Evolutionary conservation across 2,329 filamentous ascomycete genomes (phyloP), one percentile per base, ranked within the genome.

Genomic region (Colletotrichum gigasporum): DNA sequence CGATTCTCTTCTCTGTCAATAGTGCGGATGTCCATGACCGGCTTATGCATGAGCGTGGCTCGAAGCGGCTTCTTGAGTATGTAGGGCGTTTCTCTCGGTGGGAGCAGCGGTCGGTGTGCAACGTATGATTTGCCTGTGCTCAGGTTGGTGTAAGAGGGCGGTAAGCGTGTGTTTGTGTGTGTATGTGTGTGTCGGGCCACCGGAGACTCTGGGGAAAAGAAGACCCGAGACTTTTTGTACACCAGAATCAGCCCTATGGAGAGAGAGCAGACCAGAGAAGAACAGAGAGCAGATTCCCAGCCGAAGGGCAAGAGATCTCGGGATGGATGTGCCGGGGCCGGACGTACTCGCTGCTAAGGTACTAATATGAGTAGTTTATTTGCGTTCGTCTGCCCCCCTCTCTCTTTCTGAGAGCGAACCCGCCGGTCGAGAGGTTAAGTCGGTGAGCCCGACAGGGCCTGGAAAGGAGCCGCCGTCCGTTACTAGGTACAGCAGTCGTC

Each of bases 1-100:
- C 79, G 75, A 72, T 87, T 87, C 48, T 86, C 83, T 39, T 71
- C 75, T 6, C 75, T 74, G 51, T 82, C 75, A 30, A 85, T 69
- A 24, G 71, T 58, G 24, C 50, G 59, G 28, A 58, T 60, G 16
- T 67, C 58, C 63, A 66, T 63, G 37, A 22, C 24, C 32, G n/a
- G 28, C 30, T 54, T 52, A 34, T 61, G 61, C 55, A 60, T 61
- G 47, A 30, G 24, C 47, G 41, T 18, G 28, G 53, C 35, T 39
- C 7, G n/a, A 24, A 32, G 32, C 28, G 52, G 37, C 12, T 44
- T 56, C 41, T 56, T n/a, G n/a, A n/a, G n/a, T n/a, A n/a, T n/a
- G n/a, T n/a, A n/a, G n/a, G n/a, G n/a, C n/a, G n/a, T n/a, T n/a
- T n/a, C n/a, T n/a, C n/a, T n/a, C n/a, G n/a, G n/a, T n/a, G n/a